phyloP scores from a whole-genome alignment of 208 protist genomes.

The Trypanosoma cruzi region DNA sequence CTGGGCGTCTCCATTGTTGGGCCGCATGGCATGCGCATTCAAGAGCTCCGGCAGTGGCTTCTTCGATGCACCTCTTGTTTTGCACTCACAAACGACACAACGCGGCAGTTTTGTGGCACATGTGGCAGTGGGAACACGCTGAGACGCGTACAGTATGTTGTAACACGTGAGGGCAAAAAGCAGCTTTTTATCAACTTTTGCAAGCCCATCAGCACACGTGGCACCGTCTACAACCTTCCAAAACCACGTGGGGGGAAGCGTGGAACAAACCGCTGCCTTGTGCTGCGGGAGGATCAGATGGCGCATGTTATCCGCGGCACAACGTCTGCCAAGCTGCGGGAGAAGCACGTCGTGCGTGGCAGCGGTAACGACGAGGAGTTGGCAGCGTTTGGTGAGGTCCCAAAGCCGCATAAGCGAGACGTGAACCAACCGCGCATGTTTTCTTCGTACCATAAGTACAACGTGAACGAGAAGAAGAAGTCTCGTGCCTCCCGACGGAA shows the following conservation, averaged over 20 bases:
- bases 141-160: slow-evolving; percentile 90
- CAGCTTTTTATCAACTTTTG: slow-evolving; percentile 92
- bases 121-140: slow-evolving; percentile 92
- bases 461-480: slow-evolving; percentile 91
- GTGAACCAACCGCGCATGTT: slow-evolving; percentile 52
- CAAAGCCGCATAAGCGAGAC: slow-evolving; percentile 65
- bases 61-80: slow-evolving; percentile 92
- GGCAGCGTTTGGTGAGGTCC: slow-evolving; percentile 66
- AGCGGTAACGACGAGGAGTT: slow-evolving; percentile 62
- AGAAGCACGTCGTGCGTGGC: slow-evolving; percentile 40
- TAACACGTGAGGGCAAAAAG: slow-evolving; percentile 82
- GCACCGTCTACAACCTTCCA: slow-evolving; percentile 88
- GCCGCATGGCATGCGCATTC: slow-evolving; percentile 86
- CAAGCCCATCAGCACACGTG: slow-evolving; percentile 79
- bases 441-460: slow-evolving; percentile 90
- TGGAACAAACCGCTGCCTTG: slow-evolving; percentile 86
- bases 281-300: slow-evolving; percentile 92
- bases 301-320: slow-evolving; percentile 76
- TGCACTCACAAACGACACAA: slow-evolving; percentile 85
- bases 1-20: slow-evolving; percentile 89
- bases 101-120: slow-evolving; percentile 89
- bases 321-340: slow-evolving; percentile 56
- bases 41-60: slow-evolving; percentile 90
- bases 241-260: slow-evolving; percentile 82
- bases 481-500: slow-evolving; percentile 71